Evolutionary conservation across 2,329 filamentous ascomycete species (phyloP), one percentile per base, ranked within the genome.

Genomic region (Epicoccum sorghinum): DNA sequence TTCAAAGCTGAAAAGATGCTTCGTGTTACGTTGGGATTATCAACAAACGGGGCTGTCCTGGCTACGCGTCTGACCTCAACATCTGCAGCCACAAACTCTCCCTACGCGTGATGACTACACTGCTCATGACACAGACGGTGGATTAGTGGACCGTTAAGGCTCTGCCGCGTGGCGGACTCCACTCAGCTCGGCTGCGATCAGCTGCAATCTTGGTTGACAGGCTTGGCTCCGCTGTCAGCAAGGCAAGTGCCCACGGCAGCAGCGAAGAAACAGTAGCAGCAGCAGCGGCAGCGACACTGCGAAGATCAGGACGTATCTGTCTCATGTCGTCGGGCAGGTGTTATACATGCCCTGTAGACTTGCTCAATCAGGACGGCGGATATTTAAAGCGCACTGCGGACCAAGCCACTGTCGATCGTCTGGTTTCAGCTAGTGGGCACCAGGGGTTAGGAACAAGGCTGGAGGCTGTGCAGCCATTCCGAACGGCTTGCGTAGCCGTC

Each of bases 401-500:
- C 51, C 51, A 48, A 48, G 51, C 51, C 51, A 54, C 51, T 22
- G 45, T 23, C 33, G 51, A 54, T 54, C 45, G 27, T 24, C 38
- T 24, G n/a, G 40, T 54, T 54, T 49, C 51, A 49, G 39, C 13
- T 23, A n/a, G 29, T 9, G 10, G 12, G 51, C 27, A 29, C 29
- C 45, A 49, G 51, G 51, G 51, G 45, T 42, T 4, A 13, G 42
- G 6, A 38, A 40, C 51, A 54, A 44, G 51, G 51, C 51, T 54
- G 39, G 37, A 39, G 51, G 51, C 44, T 54, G 45, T 54, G 51
- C 51, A 48, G 44, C 35, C 7, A 33, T 27, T 12, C 50, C 42
- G 35, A 32, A 24, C 30, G 50, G 50, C 37, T 41, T 47, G 50
- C 38, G 50, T 43, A 43, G 50, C 50, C 38, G 50, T 43, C 42